phyloP scores from a whole-genome alignment of 148 eudicot species.

The Diospyros kaki region DNA sequence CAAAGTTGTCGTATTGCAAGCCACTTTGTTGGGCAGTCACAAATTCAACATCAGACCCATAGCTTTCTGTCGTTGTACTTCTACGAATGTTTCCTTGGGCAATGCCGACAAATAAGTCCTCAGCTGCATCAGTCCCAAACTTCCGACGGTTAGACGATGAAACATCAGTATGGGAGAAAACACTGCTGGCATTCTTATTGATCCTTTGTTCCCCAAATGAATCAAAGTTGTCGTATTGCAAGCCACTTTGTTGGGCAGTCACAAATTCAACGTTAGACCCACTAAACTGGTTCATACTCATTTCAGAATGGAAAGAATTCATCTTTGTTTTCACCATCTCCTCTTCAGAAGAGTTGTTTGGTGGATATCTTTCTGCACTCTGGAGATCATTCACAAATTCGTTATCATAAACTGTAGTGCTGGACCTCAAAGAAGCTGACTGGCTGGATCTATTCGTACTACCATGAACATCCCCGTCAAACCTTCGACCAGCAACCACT shows the following conservation, averaged over 20 bases:
- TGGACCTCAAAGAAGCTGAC: slow-evolving; percentile 26
- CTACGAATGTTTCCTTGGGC: slow-evolving; percentile 19
- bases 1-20: slow-evolving; percentile 17
- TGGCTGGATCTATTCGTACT: slow-evolving; percentile 15
- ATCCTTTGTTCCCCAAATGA: slow-evolving; percentile 23
- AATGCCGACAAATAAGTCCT: slow-evolving; percentile 27
- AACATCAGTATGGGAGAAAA: slow-evolving; percentile 24
- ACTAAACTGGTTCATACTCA: slow-evolving; percentile 17
- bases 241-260: slow-evolving; percentile 9
- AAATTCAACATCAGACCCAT: slow-evolving; percentile 18
- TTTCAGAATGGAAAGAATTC: slow-evolving; percentile 17
- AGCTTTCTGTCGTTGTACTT: slow-evolving; percentile 11
- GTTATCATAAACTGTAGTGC: slow-evolving; percentile 23
- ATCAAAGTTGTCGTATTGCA: slow-evolving; percentile 20
- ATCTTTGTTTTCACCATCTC: slow-evolving; percentile 9
- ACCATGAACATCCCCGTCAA: slow-evolving; percentile 14
- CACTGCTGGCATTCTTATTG: slow-evolving; percentile 21
- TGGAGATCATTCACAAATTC: slow-evolving; percentile 18
- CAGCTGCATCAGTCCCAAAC: slow-evolving; percentile 23
- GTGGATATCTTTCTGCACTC: slow-evolving; percentile 19
- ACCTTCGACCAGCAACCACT: slow-evolving; percentile 19
- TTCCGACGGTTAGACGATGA: slow-evolving; percentile 22
- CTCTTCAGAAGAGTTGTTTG: slow-evolving; percentile 19
- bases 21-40: slow-evolving; percentile 14
- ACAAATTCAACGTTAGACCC: slow-evolving; percentile 20